Evolutionary conservation across 1,284 basidiomycete genomes (phyloP).

Genomic region (Ceratobasidium sp.): DNA sequence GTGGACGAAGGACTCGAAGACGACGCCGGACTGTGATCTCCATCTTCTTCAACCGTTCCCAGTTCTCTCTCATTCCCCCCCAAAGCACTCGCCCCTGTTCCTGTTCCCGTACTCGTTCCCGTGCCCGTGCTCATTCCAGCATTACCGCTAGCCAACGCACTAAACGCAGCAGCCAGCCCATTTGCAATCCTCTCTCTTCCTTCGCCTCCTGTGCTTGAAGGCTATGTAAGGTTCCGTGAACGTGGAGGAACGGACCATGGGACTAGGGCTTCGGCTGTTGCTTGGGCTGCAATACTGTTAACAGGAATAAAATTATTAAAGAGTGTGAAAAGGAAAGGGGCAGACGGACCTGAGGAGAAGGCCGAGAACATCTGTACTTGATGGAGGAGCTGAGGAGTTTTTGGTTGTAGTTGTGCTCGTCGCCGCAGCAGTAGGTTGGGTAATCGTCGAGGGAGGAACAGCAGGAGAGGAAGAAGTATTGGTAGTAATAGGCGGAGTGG

Average conservation of each 20-base stretch:
- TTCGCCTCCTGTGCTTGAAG: slow-evolving; percentile 69
- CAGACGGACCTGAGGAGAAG: slow-evolving; percentile 77
- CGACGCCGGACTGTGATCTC: too few relatives aligned
- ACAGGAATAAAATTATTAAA: slow-evolving; percentile 11
- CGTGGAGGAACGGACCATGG: slow-evolving; percentile 39
- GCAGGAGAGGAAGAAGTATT: too few relatives aligned
- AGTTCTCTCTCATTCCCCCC: background rate
- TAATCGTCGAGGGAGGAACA: background rate
- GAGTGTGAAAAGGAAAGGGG: slow-evolving; percentile 46
- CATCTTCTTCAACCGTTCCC: too few relatives aligned
- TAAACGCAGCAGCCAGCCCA: slow-evolving; percentile 39
- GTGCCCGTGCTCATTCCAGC: background rate
- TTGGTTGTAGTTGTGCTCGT: background rate
- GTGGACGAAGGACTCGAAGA: too few relatives aligned
- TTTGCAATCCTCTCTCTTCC: slow-evolving; percentile 20
- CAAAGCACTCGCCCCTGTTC: background rate
- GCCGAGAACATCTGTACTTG: slow-evolving; percentile 80
- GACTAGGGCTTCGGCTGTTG: slow-evolving; percentile 42
- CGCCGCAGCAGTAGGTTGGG: background rate
- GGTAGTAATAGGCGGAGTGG: too few relatives aligned
- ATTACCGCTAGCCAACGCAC: slow-evolving; percentile 1
- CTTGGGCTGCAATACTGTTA: slow-evolving; percentile 39
- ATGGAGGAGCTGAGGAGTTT: slow-evolving; percentile 11
- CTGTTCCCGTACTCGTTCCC: too few relatives aligned
- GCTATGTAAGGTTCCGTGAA: slow-evolving; percentile 58